Conservation (phyloP, 2,329 filamentous ascomycete species). For the Penicillium sp. region DNA sequence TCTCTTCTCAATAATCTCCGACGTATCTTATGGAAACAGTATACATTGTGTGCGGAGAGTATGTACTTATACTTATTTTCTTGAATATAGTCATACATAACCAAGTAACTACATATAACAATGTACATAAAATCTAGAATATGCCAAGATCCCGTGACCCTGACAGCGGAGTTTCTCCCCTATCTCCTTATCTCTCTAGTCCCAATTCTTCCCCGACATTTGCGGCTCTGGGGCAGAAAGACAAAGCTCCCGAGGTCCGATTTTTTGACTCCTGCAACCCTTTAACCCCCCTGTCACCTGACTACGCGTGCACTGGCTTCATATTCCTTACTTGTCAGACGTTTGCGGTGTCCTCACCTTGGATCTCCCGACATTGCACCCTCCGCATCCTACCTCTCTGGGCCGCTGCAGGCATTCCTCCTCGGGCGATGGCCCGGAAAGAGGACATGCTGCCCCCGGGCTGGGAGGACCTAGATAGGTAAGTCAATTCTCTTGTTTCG, state of each 20-base stretch:
- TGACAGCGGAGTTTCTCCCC: neutral
- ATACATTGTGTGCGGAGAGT: too few relatives aligned
- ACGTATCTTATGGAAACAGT: neutral
- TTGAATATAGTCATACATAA: neutral
- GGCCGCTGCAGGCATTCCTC: constrained; percentile 25
- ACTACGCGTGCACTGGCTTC: constrained; percentile 1
- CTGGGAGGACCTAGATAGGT: constrained; percentile 37
- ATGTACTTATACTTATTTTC: too few relatives aligned
- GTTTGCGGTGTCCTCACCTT: constrained; percentile 5
- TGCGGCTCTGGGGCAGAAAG: constrained; percentile 7
- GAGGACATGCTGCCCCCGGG: constrained; percentile 35
- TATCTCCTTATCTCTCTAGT: constrained; percentile 6
- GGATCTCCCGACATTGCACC: constrained; percentile 2
- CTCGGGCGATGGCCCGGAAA: constrained; percentile 35
- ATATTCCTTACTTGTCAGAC: constrained; percentile 2
- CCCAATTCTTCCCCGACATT: constrained; percentile 6
- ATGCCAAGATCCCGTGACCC: constrained; percentile 4
- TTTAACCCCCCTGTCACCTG: constrained; percentile 5
- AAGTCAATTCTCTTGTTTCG: constrained; percentile 20
- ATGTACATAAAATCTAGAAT: neutral
- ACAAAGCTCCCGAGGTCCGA: constrained; percentile 2
- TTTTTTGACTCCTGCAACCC: constrained; percentile 5
- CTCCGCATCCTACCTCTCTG: constrained; percentile 5
- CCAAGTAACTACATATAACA: neutral
- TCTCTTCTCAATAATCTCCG: too few relatives aligned